These are phyloP conservation scores for Globisporangium echinulatum DNA, from an alignment of 352 stramenopile species.

Conservation along the genomic window DNA sequence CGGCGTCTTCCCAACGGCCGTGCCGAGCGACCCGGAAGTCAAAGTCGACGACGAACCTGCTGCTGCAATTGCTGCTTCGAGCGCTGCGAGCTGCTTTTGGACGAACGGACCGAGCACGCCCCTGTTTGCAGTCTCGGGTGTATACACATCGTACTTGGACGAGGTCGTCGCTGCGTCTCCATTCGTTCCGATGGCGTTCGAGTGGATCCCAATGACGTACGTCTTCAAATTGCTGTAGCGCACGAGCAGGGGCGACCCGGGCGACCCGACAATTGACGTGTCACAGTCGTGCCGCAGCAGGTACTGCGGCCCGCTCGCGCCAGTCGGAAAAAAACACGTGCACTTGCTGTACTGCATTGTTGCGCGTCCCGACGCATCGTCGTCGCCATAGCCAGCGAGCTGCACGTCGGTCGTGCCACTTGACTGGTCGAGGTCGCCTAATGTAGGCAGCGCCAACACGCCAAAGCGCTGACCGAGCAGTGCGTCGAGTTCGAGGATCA, in stretches of 20 bases:
- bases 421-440: slow-evolving; percentile 22
- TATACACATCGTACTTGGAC: slow-evolving; percentile 16
- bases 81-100: slow-evolving; percentile 31
- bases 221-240: slow-evolving; percentile 45
- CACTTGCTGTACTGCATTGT: slow-evolving; percentile 35
- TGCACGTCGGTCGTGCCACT: slow-evolving; percentile 37
- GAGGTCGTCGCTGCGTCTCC: slow-evolving; percentile 9
- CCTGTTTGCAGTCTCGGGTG: slow-evolving; percentile 31
- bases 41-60: not conserved
- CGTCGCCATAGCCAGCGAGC: slow-evolving; percentile 35
- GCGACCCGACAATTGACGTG: slow-evolving; percentile 32
- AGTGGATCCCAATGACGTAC: slow-evolving; percentile 59
- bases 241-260: slow-evolving; percentile 52
- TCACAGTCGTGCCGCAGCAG: slow-evolving; percentile 62
- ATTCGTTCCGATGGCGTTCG: slow-evolving; percentile 26
- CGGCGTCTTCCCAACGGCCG: too few species aligned
- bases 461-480: slow-evolving; percentile 26
- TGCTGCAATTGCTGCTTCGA: slow-evolving; percentile 19
- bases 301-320: slow-evolving; percentile 36
- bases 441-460: slow-evolving; percentile 27
- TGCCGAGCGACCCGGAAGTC: too few species aligned
- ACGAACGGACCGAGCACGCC: slow-evolving; percentile 50
- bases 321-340: slow-evolving; percentile 35
- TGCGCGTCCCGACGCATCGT: slow-evolving; percentile 8
- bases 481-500: slow-evolving; percentile 51